Conservation (phyloP, 495 filamentous ascomycete species). For the Clavariopsis aquatica region DNA sequence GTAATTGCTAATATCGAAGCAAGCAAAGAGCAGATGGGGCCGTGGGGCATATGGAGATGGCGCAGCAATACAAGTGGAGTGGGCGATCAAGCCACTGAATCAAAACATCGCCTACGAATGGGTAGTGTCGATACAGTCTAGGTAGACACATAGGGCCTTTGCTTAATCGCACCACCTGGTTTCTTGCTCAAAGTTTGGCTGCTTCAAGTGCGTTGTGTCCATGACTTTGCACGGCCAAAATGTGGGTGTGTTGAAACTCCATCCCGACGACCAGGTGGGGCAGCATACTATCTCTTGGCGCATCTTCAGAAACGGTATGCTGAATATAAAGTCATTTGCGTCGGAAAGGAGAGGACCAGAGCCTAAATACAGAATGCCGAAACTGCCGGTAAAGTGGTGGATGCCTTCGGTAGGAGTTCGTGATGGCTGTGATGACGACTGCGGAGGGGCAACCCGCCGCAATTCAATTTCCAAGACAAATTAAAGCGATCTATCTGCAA, state of each 20-base stretch:
- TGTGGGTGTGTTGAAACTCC: not conserved
- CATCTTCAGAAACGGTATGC: not conserved
- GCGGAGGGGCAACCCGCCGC: not conserved
- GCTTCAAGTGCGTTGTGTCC: not conserved
- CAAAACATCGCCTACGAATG: too few species aligned
- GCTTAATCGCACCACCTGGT: not conserved
- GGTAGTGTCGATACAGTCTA: too few species aligned
- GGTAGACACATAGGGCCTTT: not conserved
- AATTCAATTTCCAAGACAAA: not conserved
- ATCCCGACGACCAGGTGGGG: slow-evolving; percentile 32
- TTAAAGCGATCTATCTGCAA: slow-evolving; percentile 2
- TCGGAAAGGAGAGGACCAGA: slow-evolving; percentile 19
- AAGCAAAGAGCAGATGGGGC: not conserved
- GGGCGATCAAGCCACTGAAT: not conserved
- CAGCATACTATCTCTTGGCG: slow-evolving; percentile 17
- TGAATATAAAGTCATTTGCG: slow-evolving; percentile 29
- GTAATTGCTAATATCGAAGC: slow-evolving; percentile 14
- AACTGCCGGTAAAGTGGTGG: slow-evolving; percentile 9
- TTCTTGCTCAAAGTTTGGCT: not conserved
- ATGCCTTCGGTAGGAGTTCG: not conserved
- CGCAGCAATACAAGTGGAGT: not conserved
- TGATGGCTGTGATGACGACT: slow-evolving; percentile 21
- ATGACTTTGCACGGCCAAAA: not conserved
- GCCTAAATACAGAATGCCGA: slow-evolving; percentile 32
- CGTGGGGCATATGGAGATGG: slow-evolving; percentile 3